phyloP scores from a whole-genome alignment of 2,329 filamentous ascomycete species.

The Pestalotiopsis sp. region DNA sequence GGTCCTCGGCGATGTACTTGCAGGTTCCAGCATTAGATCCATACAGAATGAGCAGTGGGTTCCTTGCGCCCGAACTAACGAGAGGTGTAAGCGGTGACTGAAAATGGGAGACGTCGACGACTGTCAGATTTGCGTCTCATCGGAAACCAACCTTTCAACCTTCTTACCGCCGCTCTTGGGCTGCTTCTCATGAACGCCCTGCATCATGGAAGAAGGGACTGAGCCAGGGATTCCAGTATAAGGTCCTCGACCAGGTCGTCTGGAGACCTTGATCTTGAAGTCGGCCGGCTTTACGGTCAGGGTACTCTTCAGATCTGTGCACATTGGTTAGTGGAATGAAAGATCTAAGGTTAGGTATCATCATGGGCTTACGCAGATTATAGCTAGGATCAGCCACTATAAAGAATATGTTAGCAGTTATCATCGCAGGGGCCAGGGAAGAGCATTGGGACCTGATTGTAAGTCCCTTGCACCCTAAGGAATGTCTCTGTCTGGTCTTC shows the following conservation, averaged over 20 bases:
- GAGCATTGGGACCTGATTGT: too few species aligned
- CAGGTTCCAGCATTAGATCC: constrained; percentile 62
- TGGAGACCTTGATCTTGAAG: constrained; percentile 8
- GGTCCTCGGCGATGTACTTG: constrained; percentile 52
- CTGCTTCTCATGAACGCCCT: constrained; percentile 2
- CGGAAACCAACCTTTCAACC: neutral
- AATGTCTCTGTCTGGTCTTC: too few species aligned
- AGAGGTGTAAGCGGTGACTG: neutral
- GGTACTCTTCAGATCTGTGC: constrained; percentile 1
- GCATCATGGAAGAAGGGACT: neutral
- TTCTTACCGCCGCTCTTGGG: neutral
- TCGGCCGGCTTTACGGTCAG: constrained; percentile 4
- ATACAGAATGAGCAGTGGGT: constrained; percentile 50
- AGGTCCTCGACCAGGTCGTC: neutral
- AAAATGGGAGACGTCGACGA: neutral
- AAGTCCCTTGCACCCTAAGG: too few species aligned
- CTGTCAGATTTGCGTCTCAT: constrained; percentile 20
- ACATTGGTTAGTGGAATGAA: neutral
- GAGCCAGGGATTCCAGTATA: neutral
- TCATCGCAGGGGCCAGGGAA: too few species aligned
- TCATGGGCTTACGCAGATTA: constrained; percentile 47
- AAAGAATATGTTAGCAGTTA: neutral
- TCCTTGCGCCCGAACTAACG: constrained; percentile 10
- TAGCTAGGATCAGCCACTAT: constrained; percentile 56
- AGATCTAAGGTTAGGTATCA: neutral